Conservation (phyloP, 2,329 filamentous ascomycete genomes). For the Trichoderma sp. region DNA sequence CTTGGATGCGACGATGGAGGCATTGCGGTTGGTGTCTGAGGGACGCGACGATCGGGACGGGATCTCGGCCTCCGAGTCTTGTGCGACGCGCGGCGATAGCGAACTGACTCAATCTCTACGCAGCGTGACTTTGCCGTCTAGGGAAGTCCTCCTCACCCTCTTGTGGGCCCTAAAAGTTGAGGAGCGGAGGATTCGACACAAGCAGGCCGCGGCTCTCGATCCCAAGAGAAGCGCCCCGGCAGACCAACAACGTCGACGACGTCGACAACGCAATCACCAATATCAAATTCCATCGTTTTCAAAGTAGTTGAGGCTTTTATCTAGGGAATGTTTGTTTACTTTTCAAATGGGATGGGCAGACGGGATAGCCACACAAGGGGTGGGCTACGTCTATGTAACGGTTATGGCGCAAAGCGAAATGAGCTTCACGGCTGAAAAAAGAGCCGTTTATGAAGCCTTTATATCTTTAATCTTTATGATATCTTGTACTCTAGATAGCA, state of each 20-base stretch:
- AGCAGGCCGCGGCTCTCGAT: slow-evolving; percentile 26
- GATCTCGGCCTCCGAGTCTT: slow-evolving; percentile 34
- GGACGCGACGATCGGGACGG: slow-evolving; percentile 48
- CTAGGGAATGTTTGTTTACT: slow-evolving; percentile 25
- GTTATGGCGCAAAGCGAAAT: neutral
- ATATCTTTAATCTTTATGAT: neutral
- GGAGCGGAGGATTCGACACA: slow-evolving; percentile 36
- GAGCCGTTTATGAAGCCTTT: neutral
- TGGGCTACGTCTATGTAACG: neutral
- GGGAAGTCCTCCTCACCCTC: slow-evolving; percentile 48
- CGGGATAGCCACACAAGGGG: neutral
- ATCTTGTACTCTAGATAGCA: neutral
- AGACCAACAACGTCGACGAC: slow-evolving; percentile 16
- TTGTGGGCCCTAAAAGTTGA: slow-evolving; percentile 47
- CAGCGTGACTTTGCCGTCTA: slow-evolving; percentile 43
- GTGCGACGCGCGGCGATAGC: slow-evolving; percentile 39
- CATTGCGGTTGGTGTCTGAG: slow-evolving; percentile 69
- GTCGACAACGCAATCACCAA: slow-evolving; percentile 20
- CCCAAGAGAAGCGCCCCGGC: slow-evolving; percentile 28
- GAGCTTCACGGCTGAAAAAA: neutral
- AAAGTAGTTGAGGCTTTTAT: slow-evolving; percentile 23
- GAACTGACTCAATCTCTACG: slow-evolving; percentile 39
- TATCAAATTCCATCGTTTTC: slow-evolving; percentile 27
- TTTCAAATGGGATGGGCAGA: neutral
- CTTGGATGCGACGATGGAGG: slow-evolving; percentile 70